Conservation (phyloP, 257 asterid genomes). For the Eustoma russellianum region DNA sequence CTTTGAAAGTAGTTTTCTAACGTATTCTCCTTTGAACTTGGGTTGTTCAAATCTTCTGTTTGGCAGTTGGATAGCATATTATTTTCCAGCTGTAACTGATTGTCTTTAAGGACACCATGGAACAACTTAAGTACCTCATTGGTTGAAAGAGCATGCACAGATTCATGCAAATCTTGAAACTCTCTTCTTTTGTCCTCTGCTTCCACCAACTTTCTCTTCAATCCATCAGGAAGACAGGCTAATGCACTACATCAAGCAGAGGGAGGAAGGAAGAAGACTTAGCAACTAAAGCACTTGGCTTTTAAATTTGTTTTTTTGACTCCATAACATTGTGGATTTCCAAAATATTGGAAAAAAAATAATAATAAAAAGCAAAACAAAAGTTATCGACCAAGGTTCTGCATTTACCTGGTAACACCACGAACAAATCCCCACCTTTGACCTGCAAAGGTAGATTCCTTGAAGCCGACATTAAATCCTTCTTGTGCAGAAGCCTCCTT, state of each 20-base stretch:
- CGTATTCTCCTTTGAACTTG: constrained; percentile 12
- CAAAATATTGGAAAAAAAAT: too few species aligned
- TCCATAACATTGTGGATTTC: not conserved
- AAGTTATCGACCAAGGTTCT: not conserved
- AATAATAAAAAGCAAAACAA: not conserved
- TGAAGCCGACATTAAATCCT: constrained; percentile 75
- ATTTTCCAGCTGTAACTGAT: constrained; percentile 16
- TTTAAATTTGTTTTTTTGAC: not conserved
- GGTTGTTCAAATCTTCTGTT: constrained; percentile 15
- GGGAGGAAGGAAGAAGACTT: constrained; percentile 5
- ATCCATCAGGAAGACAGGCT: constrained; percentile 46
- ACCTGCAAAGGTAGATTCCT: constrained; percentile 51
- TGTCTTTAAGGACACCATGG: constrained; percentile 29
- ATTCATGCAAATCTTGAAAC: constrained; percentile 37
- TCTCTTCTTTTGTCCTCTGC: constrained; percentile 48
- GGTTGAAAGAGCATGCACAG: constrained; percentile 42
- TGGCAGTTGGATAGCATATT: constrained; percentile 11
- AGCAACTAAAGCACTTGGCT: not conserved
- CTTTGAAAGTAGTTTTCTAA: constrained; percentile 28
- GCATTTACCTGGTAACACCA: constrained; percentile 64
- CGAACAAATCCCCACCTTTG: constrained; percentile 64
- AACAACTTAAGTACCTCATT: constrained; percentile 46
- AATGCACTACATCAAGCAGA: constrained; percentile 35
- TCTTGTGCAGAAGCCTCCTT: constrained; percentile 78
- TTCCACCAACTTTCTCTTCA: constrained; percentile 51